Evolutionary conservation across 2,329 filamentous ascomycete species (phyloP).

Genomic region (Herpotrichia juniperi): DNA sequence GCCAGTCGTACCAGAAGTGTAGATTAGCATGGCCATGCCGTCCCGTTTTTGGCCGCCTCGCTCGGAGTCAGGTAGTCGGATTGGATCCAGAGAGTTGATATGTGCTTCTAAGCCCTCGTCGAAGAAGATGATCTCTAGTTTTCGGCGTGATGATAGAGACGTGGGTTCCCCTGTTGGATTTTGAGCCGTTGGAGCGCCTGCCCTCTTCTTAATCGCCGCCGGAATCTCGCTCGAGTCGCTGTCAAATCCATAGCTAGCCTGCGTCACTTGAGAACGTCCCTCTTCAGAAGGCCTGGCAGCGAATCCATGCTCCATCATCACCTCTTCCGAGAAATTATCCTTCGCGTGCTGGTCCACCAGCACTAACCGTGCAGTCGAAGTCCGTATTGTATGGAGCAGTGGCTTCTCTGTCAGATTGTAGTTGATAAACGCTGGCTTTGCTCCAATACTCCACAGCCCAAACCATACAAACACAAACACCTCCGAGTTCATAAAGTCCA

Average conservation of each 20-base stretch:
- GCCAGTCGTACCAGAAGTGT: slow-evolving; percentile 46
- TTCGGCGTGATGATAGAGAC: slow-evolving; percentile 16
- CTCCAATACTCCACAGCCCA: slow-evolving; percentile 45
- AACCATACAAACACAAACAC: slow-evolving; percentile 47
- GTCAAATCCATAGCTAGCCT: slow-evolving; percentile 30
- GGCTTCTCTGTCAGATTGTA: slow-evolving; percentile 45
- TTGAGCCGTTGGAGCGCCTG: background rate
- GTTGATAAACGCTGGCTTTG: slow-evolving; percentile 47
- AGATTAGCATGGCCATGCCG: slow-evolving; percentile 46
- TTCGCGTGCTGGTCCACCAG: slow-evolving; percentile 62
- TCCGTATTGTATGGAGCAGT: slow-evolving; percentile 59
- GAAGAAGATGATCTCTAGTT: slow-evolving; percentile 40
- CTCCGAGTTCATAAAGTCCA: slow-evolving; percentile 46
- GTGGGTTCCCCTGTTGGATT: slow-evolving; percentile 15
- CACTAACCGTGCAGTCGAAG: slow-evolving; percentile 62
- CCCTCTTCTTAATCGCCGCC: slow-evolving; percentile 18
- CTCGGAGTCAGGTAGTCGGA: slow-evolving; percentile 34
- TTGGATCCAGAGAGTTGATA: slow-evolving; percentile 34
- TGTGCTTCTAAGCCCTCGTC: slow-evolving; percentile 30
- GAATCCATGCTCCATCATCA: slow-evolving; percentile 39
- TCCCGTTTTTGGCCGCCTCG: slow-evolving; percentile 29
- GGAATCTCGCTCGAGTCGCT: slow-evolving; percentile 26
- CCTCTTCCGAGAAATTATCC: slow-evolving; percentile 33
- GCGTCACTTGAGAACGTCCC: slow-evolving; percentile 8
- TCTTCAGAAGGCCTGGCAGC: slow-evolving; percentile 6